Base-by-base conservation (phyloP, 139 green algal genomes). In the Asterochloris erici region DNA sequence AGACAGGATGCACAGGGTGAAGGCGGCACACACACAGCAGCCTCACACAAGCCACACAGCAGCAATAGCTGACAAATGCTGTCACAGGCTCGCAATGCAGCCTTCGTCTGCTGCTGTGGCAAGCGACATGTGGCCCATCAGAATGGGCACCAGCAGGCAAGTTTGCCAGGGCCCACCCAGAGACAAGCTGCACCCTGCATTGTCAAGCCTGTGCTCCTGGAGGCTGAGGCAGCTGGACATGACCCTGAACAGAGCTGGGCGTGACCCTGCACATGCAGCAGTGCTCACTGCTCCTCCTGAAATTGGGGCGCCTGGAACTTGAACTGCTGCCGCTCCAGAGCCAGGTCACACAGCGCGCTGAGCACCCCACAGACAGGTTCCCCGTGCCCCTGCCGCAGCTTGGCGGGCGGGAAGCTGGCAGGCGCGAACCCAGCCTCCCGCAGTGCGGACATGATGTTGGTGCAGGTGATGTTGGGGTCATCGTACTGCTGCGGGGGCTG, bases 401-500 rank as follows among this genome's bases (percentile, higher is more conserved):
- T 93, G 26, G 87, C 83, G 66, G 92, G 90, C 14, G 90, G 84
- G 74, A 90, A 95, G 64, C 19, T 85, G 17, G 87, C 87, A 9
- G 80, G 62, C 1, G 88, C 88, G 84, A 94, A 89, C 15, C 87
- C 86, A 13, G 88, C 64, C 38, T 85, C 79, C 19, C 86, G 82
- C 63, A 88, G 73, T 82, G 86, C 85, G 9, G 75, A 60, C 28
- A 93, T 47, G 38, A 93, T 88, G 68, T 86, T 90, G 10, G 82
- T 84, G 84, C 87, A 92, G 0, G 85, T 87, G 13, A 83, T 54
- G 77, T 95, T 96, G n/a, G 92, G 93, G 81, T 96, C 93, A 74
- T 96, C 93, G 82, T 91, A 91, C 88, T 95, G 90, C 77, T 92
- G 91, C 11, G 93, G 93, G 9, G 85, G 71, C 0, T 87, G 76